These are phyloP conservation scores for Daldinia concentrica DNA, from an alignment of 495 filamentous ascomycete species.

Conservation along the genomic window DNA sequence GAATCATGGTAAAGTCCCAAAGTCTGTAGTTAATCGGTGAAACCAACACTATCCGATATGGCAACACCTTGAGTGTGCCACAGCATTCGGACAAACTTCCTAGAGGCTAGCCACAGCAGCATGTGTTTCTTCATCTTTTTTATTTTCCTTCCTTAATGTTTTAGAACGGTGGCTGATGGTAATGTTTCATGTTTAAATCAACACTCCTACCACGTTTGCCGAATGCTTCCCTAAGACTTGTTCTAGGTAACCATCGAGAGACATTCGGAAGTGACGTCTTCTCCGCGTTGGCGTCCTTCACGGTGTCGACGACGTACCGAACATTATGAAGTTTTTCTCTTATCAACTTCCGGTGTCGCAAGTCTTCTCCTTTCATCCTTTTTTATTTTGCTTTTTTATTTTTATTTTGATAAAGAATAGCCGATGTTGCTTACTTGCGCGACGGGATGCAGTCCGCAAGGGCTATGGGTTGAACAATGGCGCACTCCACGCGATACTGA, in stretches of 20 bases:
- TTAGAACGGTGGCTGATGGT: constrained; percentile 40
- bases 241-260: constrained; percentile 38
- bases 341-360: constrained; percentile 35
- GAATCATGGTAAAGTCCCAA: constrained; percentile 29
- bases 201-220: constrained; percentile 30
- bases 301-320: constrained; percentile 19
- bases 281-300: constrained; percentile 15
- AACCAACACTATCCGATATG: constrained; percentile 41
- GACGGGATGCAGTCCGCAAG: constrained; percentile 4
- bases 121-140: background rate
- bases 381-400: background rate
- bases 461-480: constrained; percentile 17
- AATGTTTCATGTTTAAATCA: constrained; percentile 47
- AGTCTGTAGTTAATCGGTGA: constrained; percentile 36
- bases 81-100: constrained; percentile 38
- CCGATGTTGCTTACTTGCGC: constrained; percentile 21
- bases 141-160: constrained; percentile 14
- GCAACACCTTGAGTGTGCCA: constrained; percentile 33
- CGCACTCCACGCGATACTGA: constrained; percentile 14
- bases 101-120: constrained; percentile 22
- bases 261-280: constrained; percentile 41
- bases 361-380: constrained; percentile 3
- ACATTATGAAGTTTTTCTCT: background rate
- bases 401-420: constrained; percentile 7
- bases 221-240: constrained; percentile 20